phyloP scores from a whole-genome alignment of 148 eudicot species.

The Rhododendron kiyosumense region DNA sequence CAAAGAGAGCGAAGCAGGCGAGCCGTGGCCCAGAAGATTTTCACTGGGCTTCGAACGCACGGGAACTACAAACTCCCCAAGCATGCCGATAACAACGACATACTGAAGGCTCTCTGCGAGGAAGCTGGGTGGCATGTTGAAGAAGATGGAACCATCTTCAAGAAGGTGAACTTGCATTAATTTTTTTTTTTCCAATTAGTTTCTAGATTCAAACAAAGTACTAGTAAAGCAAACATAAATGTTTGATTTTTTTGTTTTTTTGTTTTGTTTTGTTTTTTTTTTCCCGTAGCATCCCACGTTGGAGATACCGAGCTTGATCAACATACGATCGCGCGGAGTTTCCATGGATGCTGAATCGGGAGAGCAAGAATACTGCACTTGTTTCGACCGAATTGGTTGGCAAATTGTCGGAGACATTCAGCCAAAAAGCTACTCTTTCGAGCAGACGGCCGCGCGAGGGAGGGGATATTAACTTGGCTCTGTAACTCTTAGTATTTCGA shows the following conservation, averaged over 20 bases:
- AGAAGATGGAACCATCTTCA: background rate
- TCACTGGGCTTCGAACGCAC: background rate
- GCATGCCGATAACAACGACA: conserved; percentile 2
- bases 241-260: background rate
- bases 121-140: conserved; percentile 5
- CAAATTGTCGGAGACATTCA: background rate
- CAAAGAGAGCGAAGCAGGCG: conserved; percentile 34
- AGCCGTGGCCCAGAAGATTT: background rate
- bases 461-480: background rate
- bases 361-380: background rate
- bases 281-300: background rate
- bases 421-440: background rate
- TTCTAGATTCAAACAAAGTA: no score
- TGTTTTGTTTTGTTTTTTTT: no score
- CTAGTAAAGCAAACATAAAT: background rate
- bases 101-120: background rate
- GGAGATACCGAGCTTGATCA: background rate
- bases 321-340: background rate
- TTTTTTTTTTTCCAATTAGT: background rate
- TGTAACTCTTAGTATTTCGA: background rate
- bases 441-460: background rate
- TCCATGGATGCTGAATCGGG: background rate
- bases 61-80: background rate
- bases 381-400: background rate
- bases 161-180: background rate